Conservation (phyloP, 2,329 filamentous ascomycete genomes). For the Neurospora crassa region DNA sequence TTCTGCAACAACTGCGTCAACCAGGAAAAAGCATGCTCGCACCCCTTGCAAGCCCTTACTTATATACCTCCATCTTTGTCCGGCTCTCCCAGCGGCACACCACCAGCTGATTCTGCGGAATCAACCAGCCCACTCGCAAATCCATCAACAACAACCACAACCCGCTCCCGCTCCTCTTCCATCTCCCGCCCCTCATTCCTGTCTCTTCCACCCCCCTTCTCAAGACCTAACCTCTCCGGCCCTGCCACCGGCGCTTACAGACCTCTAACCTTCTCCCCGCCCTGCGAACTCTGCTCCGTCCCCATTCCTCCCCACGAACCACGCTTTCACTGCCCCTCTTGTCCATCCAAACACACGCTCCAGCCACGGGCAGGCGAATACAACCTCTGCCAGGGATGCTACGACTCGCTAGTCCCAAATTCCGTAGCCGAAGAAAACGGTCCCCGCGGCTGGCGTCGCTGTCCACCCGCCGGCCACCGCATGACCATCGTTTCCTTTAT, state of each 20-base stretch:
- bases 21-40: conserved; percentile 69
- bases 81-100: neutral
- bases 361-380: conserved; percentile 61
- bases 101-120: neutral
- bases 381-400: conserved; percentile 75
- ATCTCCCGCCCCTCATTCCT: neutral
- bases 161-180: neutral
- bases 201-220: neutral
- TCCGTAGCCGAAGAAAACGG: conserved; percentile 66
- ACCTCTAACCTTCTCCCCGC: conserved; percentile 59
- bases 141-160: neutral
- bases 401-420: conserved; percentile 53
- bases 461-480: conserved; percentile 61
- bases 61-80: conserved; percentile 34
- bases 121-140: neutral
- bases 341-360: conserved; percentile 39
- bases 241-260: neutral
- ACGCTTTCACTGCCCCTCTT: conserved; percentile 73
- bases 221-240: neutral
- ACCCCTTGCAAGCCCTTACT: conserved; percentile 67
- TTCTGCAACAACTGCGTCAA: conserved; percentile 87
- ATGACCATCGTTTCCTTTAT: conserved; percentile 76
- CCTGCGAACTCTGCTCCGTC: conserved; percentile 65
- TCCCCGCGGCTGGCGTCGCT: conserved; percentile 72
- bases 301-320: conserved; percentile 57